Evolutionary conservation across 805 yeast species (phyloP).

Genomic region (Zygosaccharomyces bailii): DNA sequence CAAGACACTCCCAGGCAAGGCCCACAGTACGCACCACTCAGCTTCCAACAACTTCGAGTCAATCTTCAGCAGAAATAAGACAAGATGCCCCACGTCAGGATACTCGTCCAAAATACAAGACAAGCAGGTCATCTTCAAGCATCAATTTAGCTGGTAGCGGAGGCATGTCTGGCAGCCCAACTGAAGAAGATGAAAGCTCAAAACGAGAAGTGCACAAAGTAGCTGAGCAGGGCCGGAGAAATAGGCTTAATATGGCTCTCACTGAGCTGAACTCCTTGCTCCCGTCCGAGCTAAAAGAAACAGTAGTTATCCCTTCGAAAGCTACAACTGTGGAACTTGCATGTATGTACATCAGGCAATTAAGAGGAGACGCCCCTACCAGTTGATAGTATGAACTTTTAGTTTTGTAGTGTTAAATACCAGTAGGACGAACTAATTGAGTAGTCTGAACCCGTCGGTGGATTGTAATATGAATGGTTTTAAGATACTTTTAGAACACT

Average conservation of each 20-base stretch:
- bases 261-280: conserved; percentile 66
- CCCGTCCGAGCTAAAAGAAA: conserved; percentile 58
- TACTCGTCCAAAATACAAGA: conserved; percentile 5
- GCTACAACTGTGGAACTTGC: conserved; percentile 96
- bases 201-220: conserved; percentile 61
- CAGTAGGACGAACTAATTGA: not conserved
- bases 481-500: too few relatives aligned
- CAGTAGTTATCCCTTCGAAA: conserved; percentile 69
- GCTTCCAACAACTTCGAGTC: not conserved
- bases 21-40: conserved; percentile 4
- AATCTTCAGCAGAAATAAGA: conserved; percentile 1
- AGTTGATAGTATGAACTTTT: conserved; percentile 4
- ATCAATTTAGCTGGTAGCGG: conserved; percentile 6
- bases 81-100: not conserved
- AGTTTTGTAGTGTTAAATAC: not conserved
- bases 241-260: conserved; percentile 85
- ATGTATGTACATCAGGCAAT: conserved; percentile 56
- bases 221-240: conserved; percentile 95
- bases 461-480: not conserved
- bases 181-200: conserved; percentile 19
- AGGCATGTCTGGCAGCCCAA: conserved; percentile 12
- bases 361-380: conserved; percentile 38
- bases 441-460: not conserved
- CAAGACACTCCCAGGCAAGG: conserved; percentile 13
- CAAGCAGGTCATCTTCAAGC: conserved; percentile 10